Conservation (phyloP, 768 basidiomycete species). For the Xerocomellus amylosporus region DNA sequence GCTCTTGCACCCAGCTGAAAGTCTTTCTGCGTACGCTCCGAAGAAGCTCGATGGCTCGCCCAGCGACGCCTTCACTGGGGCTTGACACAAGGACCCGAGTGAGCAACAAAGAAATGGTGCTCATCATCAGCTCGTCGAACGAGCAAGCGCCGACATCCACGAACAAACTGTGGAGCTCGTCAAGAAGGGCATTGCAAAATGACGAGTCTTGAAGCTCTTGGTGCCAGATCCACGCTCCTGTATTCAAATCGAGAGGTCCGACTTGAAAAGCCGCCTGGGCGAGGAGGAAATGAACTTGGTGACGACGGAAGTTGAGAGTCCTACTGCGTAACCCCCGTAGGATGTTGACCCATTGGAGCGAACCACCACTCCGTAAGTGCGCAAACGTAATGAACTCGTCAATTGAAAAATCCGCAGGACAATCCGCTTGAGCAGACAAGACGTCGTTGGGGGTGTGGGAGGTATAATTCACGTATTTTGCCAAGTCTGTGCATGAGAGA, state of each 20-base stretch:
- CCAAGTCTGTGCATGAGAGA: too few species aligned
- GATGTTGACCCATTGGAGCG: too few species aligned
- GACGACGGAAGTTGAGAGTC: neutral
- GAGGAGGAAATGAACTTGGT: neutral
- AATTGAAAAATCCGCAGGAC: neutral
- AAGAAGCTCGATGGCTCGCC: neutral
- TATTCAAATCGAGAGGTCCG: conserved; percentile 24
- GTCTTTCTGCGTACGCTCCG: neutral
- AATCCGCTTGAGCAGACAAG: neutral
- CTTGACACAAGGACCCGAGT: neutral
- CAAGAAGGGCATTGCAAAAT: neutral
- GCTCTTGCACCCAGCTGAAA: neutral
- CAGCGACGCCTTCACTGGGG: neutral
- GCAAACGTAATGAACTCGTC: neutral
- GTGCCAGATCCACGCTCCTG: neutral
- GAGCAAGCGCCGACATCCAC: neutral
- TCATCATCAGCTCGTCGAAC: neutral
- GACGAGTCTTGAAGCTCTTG: neutral
- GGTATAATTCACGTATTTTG: neutral
- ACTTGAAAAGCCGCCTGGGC: neutral
- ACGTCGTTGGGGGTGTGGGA: neutral
- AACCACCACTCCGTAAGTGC: neutral
- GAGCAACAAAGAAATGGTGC: neutral
- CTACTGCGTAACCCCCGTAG: neutral
- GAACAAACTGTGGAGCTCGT: neutral